These are phyloP conservation scores for Aspergillus coremiiformis DNA, from an alignment of 495 filamentous ascomycete genomes.

Conservation along the genomic window DNA sequence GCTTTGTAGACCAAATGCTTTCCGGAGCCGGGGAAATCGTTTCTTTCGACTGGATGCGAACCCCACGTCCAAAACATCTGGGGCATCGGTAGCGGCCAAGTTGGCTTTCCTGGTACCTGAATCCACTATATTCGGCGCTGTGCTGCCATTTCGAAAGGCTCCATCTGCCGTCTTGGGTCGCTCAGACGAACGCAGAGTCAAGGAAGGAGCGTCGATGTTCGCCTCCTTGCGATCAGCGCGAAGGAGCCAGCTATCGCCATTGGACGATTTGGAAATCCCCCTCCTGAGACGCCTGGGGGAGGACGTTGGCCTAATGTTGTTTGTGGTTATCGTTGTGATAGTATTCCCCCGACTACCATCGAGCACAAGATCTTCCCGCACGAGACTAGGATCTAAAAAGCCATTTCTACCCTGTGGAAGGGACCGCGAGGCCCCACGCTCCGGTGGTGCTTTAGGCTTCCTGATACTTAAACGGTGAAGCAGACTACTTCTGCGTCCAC, in stretches of 20 bases:
- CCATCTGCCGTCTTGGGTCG: constrained; percentile 14
- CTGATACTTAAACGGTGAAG: constrained; percentile 36
- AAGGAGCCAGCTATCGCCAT: constrained; percentile 27
- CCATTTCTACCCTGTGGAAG: constrained; percentile 2
- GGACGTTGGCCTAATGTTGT: constrained; percentile 7
- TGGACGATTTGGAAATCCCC: constrained; percentile 16
- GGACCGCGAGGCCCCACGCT: constrained; percentile 27
- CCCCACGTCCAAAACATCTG: constrained; percentile 27
- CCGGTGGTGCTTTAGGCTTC: constrained; percentile 29
- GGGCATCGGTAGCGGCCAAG: neutral
- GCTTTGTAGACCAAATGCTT: constrained; percentile 39
- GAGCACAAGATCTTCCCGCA: constrained; percentile 14
- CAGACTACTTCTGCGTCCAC: constrained; percentile 31
- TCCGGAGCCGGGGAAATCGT: constrained; percentile 42
- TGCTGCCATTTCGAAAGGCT: constrained; percentile 7
- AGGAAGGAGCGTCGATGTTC: constrained; percentile 9
- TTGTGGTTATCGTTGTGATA: constrained; percentile 17
- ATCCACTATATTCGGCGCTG: neutral
- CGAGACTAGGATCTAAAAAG: constrained; percentile 20
- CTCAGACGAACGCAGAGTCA: constrained; percentile 1
- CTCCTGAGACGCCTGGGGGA: constrained; percentile 27
- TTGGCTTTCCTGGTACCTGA: neutral
- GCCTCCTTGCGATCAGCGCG: constrained; percentile 8
- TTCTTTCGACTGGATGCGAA: constrained; percentile 42
- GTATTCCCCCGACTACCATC: constrained; percentile 11